Evolutionary conservation across 192 early-diverging fungal genomes (phyloP).

Genomic region (Coemansia sp.): DNA sequence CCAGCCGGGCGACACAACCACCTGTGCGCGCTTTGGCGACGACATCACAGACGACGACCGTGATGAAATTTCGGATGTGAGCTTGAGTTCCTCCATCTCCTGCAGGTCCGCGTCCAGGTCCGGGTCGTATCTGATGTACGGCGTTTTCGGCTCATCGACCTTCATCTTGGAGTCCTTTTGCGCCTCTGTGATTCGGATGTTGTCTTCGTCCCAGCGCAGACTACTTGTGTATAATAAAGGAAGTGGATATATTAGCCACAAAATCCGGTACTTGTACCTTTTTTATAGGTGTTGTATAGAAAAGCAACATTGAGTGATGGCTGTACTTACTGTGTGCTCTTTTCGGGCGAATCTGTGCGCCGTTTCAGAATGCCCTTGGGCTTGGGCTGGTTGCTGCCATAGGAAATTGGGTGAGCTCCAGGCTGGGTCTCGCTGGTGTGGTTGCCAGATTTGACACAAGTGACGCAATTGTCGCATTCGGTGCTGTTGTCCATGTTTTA

Average conservation of each 20-base stretch:
- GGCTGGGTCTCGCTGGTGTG: not conserved
- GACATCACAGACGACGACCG: constrained; percentile 55
- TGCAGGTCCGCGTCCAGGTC: constrained; percentile 68
- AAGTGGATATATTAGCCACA: too few relatives aligned
- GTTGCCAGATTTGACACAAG: too few relatives aligned
- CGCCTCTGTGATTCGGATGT: constrained; percentile 82
- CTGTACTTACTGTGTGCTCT: constrained; percentile 39
- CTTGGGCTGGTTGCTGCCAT: constrained; percentile 15
- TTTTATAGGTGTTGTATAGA: not conserved
- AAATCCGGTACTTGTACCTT: too few relatives aligned
- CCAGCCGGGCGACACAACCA: constrained; percentile 41
- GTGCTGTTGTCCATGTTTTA: not conserved
- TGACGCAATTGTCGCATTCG: not conserved
- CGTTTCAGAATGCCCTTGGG: constrained; percentile 56
- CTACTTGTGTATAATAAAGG: constrained; percentile 40
- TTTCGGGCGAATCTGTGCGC: constrained; percentile 21
- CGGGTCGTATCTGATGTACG: constrained; percentile 86
- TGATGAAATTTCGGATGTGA: constrained; percentile 33
- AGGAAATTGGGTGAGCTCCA: constrained; percentile 8
- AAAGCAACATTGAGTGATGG: not conserved
- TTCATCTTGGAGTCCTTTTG: constrained; percentile 95
- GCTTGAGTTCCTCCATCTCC: constrained; percentile 49
- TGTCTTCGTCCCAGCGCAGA: constrained; percentile 94
- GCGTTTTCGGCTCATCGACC: constrained; percentile 94
- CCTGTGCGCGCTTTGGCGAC: constrained; percentile 55